These are phyloP conservation scores for Psilocybe tampanensis DNA, from an alignment of 768 basidiomycete species.

Conservation along the genomic window DNA sequence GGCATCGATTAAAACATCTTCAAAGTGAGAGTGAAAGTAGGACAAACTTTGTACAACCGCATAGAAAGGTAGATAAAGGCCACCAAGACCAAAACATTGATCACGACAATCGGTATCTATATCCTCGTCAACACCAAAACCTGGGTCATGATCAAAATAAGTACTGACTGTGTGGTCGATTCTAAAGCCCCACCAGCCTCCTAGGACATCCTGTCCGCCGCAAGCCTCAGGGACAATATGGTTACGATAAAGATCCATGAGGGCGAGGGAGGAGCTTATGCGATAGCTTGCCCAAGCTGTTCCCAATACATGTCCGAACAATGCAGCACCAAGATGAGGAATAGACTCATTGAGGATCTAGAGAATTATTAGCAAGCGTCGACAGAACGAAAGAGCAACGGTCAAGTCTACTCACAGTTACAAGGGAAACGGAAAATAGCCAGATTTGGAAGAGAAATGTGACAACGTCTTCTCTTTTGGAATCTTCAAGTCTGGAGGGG, in stretches of 20 bases:
- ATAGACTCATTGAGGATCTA: constrained; percentile 55
- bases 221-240: constrained; percentile 42
- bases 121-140: neutral
- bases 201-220: constrained; percentile 39
- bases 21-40: neutral
- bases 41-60: constrained; percentile 43
- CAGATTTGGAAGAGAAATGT: constrained; percentile 48
- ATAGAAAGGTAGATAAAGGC: constrained; percentile 40
- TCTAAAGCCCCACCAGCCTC: constrained; percentile 43
- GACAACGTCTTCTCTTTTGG: constrained; percentile 50
- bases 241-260: constrained; percentile 33
- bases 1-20: neutral
- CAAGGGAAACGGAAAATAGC: constrained; percentile 45
- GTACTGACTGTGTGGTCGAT: constrained; percentile 38
- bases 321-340: constrained; percentile 50
- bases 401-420: constrained; percentile 40
- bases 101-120: constrained; percentile 43
- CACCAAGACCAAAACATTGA: constrained; percentile 39
- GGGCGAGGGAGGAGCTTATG: constrained; percentile 32
- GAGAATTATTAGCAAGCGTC: neutral
- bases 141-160: no score
- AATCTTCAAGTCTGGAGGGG: constrained; percentile 35
- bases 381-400: neutral
- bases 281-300: constrained; percentile 51
- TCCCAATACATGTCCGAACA: constrained; percentile 48